Conservation (phyloP, 2,329 filamentous ascomycete genomes). For the Colletotrichum paranaense region DNA sequence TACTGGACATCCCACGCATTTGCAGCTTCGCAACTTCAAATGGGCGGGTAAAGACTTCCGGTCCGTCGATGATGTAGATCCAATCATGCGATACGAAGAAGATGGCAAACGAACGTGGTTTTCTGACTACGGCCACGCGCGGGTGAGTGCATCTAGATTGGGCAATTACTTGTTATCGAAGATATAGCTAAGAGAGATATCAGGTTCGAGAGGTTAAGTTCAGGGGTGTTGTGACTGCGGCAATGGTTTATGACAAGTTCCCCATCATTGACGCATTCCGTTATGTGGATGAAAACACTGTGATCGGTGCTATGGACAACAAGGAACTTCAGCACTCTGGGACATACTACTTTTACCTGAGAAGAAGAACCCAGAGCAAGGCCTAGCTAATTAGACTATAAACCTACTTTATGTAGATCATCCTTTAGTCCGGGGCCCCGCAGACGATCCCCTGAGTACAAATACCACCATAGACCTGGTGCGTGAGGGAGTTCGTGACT, state of each 20-base stretch:
- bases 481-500: neutral
- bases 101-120: constrained; percentile 31
- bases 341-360: constrained; percentile 42
- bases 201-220: constrained; percentile 41
- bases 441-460: neutral
- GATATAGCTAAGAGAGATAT: neutral
- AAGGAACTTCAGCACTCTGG: constrained; percentile 31
- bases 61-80: constrained; percentile 44
- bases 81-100: constrained; percentile 40
- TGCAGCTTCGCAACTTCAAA: constrained; percentile 38
- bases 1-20: constrained; percentile 41
- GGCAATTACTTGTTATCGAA: neutral
- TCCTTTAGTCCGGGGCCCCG: too few species aligned
- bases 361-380: constrained; percentile 3
- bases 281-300: constrained; percentile 40
- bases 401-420: too few species aligned
- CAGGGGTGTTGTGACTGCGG: constrained; percentile 40
- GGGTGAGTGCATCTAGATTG: constrained; percentile 11
- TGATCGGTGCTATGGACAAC: constrained; percentile 43
- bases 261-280: constrained; percentile 47
- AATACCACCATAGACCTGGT: neutral
- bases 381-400: neutral
- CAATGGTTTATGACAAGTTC: constrained; percentile 44
- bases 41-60: constrained; percentile 47
- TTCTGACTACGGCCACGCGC: constrained; percentile 31